Evolutionary conservation across 768 basidiomycete species (phyloP).

Genomic region (Termitomyces heimii): DNA sequence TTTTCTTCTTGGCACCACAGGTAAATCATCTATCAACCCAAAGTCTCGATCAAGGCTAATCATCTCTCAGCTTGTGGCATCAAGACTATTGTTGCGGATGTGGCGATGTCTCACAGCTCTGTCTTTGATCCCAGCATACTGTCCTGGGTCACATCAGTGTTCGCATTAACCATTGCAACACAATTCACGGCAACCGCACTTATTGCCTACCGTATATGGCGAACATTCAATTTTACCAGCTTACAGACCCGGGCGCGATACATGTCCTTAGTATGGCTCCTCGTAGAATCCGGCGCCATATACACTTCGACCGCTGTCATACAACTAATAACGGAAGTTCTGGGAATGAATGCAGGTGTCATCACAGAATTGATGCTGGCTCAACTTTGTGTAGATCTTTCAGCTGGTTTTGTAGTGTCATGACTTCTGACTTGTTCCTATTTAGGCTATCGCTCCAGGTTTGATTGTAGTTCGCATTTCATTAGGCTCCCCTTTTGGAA

Average conservation of each 20-base stretch:
- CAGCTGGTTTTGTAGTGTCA: not conserved
- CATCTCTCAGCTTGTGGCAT: constrained; percentile 17
- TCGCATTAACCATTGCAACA: constrained; percentile 21
- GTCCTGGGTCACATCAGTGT: constrained; percentile 21
- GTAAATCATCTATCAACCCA: constrained; percentile 3
- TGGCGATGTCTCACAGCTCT: constrained; percentile 12
- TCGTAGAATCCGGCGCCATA: constrained; percentile 20
- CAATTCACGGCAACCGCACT: constrained; percentile 20
- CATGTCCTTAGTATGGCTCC: constrained; percentile 17
- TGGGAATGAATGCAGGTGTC: constrained; percentile 16
- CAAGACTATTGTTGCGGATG: constrained; percentile 17
- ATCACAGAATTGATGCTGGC: constrained; percentile 21
- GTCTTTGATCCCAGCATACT: constrained; percentile 21
- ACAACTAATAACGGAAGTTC: constrained; percentile 8
- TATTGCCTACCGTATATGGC: constrained; percentile 18
- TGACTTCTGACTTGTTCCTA: not conserved
- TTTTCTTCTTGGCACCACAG: constrained; percentile 18
- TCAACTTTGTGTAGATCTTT: constrained; percentile 19
- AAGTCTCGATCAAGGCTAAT: not conserved
- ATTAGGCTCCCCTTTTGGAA: not conserved
- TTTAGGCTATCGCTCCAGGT: constrained; percentile 8
- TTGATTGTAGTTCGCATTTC: constrained; percentile 1
- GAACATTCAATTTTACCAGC: constrained; percentile 10
- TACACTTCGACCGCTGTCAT: constrained; percentile 20
- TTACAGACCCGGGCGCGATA: constrained; percentile 12